phyloP scores from a whole-genome alignment of 768 basidiomycete genomes.

The Mycena rebaudengoi region DNA sequence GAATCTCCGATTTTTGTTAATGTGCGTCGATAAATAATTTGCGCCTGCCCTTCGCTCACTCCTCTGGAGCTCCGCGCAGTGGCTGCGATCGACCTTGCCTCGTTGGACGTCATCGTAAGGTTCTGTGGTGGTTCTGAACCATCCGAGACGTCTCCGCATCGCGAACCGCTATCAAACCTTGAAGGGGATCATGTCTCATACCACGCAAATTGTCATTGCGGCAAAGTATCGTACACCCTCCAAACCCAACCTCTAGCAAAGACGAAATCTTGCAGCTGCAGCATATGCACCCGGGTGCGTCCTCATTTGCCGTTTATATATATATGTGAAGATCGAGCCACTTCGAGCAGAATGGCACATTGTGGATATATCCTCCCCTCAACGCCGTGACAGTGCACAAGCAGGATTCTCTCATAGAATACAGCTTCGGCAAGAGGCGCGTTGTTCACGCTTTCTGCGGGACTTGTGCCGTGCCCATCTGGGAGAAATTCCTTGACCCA shows the following conservation, averaged over 20 bases:
- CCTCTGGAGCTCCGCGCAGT: constrained; percentile 7
- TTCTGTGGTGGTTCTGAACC: background rate
- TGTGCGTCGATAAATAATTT: background rate
- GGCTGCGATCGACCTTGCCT: background rate
- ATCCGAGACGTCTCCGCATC: background rate
- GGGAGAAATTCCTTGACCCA: constrained; percentile 13
- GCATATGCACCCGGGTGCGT: constrained; percentile 12
- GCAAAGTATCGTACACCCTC: constrained; percentile 3
- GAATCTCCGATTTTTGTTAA: constrained; percentile 4
- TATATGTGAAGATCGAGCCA: background rate
- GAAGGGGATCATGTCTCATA: no score
- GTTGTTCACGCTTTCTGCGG: constrained; percentile 13
- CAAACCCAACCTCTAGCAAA: background rate
- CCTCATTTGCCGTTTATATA: background rate
- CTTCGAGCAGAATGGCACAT: background rate
- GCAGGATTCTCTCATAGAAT: background rate
- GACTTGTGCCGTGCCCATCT: constrained; percentile 5
- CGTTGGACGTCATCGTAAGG: background rate
- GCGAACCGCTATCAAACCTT: no score
- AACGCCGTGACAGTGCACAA: background rate
- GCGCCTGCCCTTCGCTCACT: background rate
- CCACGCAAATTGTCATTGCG: constrained; percentile 10
- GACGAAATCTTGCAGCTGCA: constrained; percentile 17
- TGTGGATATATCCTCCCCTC: constrained; percentile 4
- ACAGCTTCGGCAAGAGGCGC: background rate